Evolutionary conservation across 768 basidiomycete genomes (phyloP).

Genomic region (Xanthoconium purpureum): DNA sequence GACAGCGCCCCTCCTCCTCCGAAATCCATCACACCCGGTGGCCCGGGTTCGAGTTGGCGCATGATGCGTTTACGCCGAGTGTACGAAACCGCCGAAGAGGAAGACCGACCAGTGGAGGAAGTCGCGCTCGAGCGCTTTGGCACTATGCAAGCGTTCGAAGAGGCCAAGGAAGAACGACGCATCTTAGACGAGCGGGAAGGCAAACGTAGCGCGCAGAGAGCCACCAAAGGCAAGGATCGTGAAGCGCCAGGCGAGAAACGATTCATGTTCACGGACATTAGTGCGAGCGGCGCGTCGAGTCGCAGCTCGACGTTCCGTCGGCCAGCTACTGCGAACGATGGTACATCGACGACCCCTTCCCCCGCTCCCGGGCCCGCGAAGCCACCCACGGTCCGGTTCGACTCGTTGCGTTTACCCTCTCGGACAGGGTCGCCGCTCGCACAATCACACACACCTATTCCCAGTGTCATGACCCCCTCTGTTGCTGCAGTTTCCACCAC

Average conservation of each 20-base stretch:
- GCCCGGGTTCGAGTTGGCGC: conserved; percentile 92
- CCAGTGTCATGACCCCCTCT: conserved; percentile 84
- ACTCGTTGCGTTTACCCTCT: conserved; percentile 60
- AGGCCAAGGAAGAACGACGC: conserved; percentile 82
- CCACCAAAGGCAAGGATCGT: conserved; percentile 39
- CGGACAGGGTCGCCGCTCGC: conserved; percentile 56
- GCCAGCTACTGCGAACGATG: conserved; percentile 62
- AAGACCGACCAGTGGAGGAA: conserved; percentile 65
- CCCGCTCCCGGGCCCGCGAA: conserved; percentile 28
- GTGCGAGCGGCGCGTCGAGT: conserved; percentile 62
- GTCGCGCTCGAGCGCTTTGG: conserved; percentile 89
- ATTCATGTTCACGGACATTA: conserved; percentile 67
- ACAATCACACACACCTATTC: conserved; percentile 79
- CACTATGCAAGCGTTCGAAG: conserved; percentile 78
- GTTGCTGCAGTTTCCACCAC: conserved; percentile 28
- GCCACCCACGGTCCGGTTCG: conserved; percentile 47
- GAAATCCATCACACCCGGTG: conserved; percentile 68
- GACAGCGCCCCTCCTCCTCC: conserved; percentile 38
- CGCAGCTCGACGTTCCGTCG: conserved; percentile 87
- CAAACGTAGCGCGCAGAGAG: conserved; percentile 40
- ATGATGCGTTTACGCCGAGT: conserved; percentile 94
- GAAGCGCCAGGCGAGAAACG: conserved; percentile 45
- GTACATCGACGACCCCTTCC: conserved; percentile 57
- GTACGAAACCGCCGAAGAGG: conserved; percentile 89
- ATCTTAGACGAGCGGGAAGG: conserved; percentile 81